Evolutionary conservation across 2,329 filamentous ascomycete species (phyloP), one percentile per base, ranked within the genome.

Genomic region (Chrysoporthe cubensis): DNA sequence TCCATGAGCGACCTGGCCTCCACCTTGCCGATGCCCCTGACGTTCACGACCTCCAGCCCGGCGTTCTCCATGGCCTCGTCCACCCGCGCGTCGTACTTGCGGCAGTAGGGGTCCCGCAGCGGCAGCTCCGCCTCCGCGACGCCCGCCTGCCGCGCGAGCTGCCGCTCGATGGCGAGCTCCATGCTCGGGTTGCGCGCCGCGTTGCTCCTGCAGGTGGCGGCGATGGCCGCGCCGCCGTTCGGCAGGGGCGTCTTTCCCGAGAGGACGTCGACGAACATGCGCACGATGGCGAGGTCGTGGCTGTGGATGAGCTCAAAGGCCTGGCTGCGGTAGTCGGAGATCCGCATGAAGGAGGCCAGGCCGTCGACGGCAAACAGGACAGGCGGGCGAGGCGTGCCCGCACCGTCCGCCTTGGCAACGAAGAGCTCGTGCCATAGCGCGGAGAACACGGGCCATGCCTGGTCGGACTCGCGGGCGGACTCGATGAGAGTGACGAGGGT

Each of bases 1-100:
- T 97, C 94, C 88, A 98, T 90, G 73, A 97, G 83, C 0, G 88
- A 85, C 69, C 90, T 87, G 13, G 92, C 89, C 80, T 98, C 95
- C 1, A 85, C 80, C 79, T 90, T 92, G 73, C 83, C 90, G 72
- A 97, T 75, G 9, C 92, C 91, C 54, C 86, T 84, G 26, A 97
- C 76, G 26, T 86, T 84, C 64, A 89, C 71, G 1, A 88, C 80
- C 68, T 80, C 77, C 52, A 85, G 81, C 1, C 68, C 66, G 37
- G 66, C 64, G 57, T 82, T 81, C 70, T 82, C 78, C 64, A 90
- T 79, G 1, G 80, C 80, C 32, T 83, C 82, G 71, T 87, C 85
- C 56, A 86, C 83, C 52, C 87, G 83, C 64, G 82, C 77, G 73
- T 90, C 88, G 77, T 88, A 90, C 70, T 78, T 80, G 73, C 80